These are phyloP conservation scores for Tetracladium marchalianum DNA, from an alignment of 495 filamentous ascomycete genomes.

Conservation along the genomic window DNA sequence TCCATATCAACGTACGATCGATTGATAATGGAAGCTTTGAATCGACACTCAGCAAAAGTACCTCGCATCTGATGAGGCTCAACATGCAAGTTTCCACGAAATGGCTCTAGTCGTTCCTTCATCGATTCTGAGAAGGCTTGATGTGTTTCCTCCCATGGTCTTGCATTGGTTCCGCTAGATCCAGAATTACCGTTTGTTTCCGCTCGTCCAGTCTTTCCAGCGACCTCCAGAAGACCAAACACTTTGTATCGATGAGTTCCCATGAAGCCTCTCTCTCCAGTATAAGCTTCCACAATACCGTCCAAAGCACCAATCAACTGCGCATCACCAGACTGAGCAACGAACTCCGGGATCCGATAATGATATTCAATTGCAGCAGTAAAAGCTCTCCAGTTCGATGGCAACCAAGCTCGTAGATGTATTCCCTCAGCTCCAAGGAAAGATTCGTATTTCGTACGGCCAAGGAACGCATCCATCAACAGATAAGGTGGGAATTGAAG, in stretches of 20 bases:
- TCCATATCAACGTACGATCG: constrained; percentile 20
- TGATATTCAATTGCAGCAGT: constrained; percentile 25
- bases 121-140: constrained; percentile 27
- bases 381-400: constrained; percentile 24
- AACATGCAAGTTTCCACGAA: constrained; percentile 18
- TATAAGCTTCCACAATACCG: constrained; percentile 24
- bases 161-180: constrained; percentile 15
- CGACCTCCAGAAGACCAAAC: constrained; percentile 29
- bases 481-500: constrained; percentile 24
- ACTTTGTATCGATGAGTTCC: constrained; percentile 30
- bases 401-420: constrained; percentile 25
- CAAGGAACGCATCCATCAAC: constrained; percentile 28
- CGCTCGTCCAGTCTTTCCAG: constrained; percentile 25
- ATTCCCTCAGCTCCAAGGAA: constrained; percentile 26
- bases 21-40: constrained; percentile 17
- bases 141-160: constrained; percentile 28
- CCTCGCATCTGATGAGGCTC: constrained; percentile 27
- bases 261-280: constrained; percentile 28
- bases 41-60: constrained; percentile 25
- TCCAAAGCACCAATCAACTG: constrained; percentile 20
- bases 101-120: constrained; percentile 26
- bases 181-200: constrained; percentile 28
- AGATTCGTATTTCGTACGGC: constrained; percentile 22
- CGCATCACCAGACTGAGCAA: constrained; percentile 18
- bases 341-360: constrained; percentile 24